phyloP scores from a whole-genome alignment of 1,284 basidiomycete species.

The Trametes hirsuta region DNA sequence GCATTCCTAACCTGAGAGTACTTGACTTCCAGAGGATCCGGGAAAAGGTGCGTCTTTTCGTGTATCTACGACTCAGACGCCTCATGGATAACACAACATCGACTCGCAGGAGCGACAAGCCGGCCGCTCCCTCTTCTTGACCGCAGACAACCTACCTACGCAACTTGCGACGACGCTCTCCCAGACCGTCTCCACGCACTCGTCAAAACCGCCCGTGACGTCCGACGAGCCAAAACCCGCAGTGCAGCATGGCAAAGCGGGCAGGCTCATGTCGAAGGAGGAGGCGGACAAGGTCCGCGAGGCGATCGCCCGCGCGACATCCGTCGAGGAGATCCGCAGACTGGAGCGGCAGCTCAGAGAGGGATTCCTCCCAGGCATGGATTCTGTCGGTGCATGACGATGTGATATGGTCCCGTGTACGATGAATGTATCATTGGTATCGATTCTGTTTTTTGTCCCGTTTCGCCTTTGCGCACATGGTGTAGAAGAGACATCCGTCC shows the following conservation, averaged over 20 bases:
- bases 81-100: neutral
- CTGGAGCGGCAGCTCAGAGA: constrained; percentile 88
- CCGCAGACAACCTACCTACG: constrained; percentile 74
- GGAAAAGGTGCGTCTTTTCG: constrained; percentile 75
- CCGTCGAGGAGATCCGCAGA: constrained; percentile 88
- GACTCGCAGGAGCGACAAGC: constrained; percentile 70
- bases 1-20: constrained; percentile 84
- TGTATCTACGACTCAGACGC: neutral
- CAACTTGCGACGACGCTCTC: constrained; percentile 81
- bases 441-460: constrained; percentile 36
- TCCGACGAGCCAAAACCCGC: constrained; percentile 73
- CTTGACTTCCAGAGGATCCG: constrained; percentile 97
- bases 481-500: neutral
- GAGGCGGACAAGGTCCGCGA: constrained; percentile 89
- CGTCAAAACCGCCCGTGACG: constrained; percentile 59
- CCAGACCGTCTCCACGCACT: constrained; percentile 68
- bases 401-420: constrained; percentile 11
- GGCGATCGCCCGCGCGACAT: constrained; percentile 89
- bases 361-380: constrained; percentile 80
- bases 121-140: constrained; percentile 78
- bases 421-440: constrained; percentile 35
- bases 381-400: constrained; percentile 68
- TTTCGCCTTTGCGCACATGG: constrained; percentile 7
- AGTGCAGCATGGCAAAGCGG: constrained; percentile 65
- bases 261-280: constrained; percentile 89